Evolutionary conservation across 73 alveolate genomes (phyloP), one percentile per base, ranked within the genome.

Genomic region (Effrenium voratum): DNA sequence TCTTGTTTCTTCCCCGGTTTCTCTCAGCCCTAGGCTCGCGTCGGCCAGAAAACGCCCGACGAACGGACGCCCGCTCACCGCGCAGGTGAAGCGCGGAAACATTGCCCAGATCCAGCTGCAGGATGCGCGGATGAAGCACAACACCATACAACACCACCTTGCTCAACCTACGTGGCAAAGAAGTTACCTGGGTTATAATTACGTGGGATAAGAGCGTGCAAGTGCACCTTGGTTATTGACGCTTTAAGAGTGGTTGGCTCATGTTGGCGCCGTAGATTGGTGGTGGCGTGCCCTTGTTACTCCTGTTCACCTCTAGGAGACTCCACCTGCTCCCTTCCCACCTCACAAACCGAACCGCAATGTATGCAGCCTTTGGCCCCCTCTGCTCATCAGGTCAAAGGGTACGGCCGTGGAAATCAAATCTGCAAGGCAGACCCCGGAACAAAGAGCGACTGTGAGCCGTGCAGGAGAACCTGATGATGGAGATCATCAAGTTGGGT

Each of bases 71-170:
- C n/a, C n/a, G n/a, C n/a, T n/a, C n/a, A n/a, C n/a, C n/a, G n/a
- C n/a, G n/a, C n/a, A n/a, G n/a, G 95, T 88, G 72, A 88, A 88
- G 95, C 95, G 95, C 12, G 95, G 95, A 41, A 88, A 88, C 95
- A 88, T 88, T 24, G 95, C 95, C 46, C 95, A 88, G 95, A 88
- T 88, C 47, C 95, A 85, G 45, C 63, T 57, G 85, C 95, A 88
- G 95, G 95, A 88, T 66, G 2, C 79, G 2, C 30, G 79, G 8
- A 12, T 52, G 8, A 8, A 52, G 19, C 26, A 30, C 40, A 1
- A 66, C 79, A 66, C 16, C 15, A 57, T 57, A 57, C 28, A 22
- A 15, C 22, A 15, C 16, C 28, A 22, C n/a, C 3, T 57, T 57
- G 16, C 28, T 57, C 28, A 22, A 30, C 72, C 28, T 57, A 22